A percentile compares a stretch with the other conserved stretches of the same genome.
These are phyloP conservation scores for Pseudoneurospora amorphoporcata DNA, from an alignment of 495 filamentous ascomycete genomes.

Conservation along the genomic window DNA sequence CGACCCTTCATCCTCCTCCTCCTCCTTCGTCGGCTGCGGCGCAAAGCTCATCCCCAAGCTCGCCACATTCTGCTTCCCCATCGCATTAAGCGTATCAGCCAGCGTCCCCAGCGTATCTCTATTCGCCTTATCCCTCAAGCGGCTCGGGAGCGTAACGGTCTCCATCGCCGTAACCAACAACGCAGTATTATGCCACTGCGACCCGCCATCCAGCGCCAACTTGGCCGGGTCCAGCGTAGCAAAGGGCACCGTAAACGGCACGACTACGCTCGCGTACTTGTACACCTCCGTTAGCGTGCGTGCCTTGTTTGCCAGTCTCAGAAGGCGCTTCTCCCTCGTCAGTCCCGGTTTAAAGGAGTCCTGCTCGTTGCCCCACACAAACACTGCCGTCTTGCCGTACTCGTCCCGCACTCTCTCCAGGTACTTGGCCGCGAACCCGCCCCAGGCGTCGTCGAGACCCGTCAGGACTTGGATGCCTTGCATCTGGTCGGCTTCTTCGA, in stretches of 20 bases:
- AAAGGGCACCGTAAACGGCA: slow-evolving; percentile 57
- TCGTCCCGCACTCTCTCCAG: slow-evolving; percentile 78
- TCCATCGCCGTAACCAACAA: slow-evolving; percentile 72
- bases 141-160: slow-evolving; percentile 64
- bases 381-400: slow-evolving; percentile 74
- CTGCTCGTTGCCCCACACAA: slow-evolving; percentile 51
- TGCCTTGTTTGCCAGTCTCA: slow-evolving; percentile 56
- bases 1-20: slow-evolving; percentile 4
- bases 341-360: not conserved
- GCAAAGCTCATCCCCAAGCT: slow-evolving; percentile 50
- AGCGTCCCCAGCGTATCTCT: slow-evolving; percentile 50
- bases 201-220: slow-evolving; percentile 52
- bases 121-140: slow-evolving; percentile 47
- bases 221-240: slow-evolving; percentile 46
- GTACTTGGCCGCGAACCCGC: slow-evolving; percentile 73
- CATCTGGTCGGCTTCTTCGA: slow-evolving; percentile 87
- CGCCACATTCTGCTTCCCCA: slow-evolving; percentile 71
- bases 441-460: slow-evolving; percentile 83
- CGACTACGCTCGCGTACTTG: slow-evolving; percentile 62
- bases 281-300: slow-evolving; percentile 56
- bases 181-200: slow-evolving; percentile 73
- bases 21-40: slow-evolving; percentile 7
- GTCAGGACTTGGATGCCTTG: slow-evolving; percentile 79
- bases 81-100: slow-evolving; percentile 60
- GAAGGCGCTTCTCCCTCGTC: slow-evolving; percentile 31